Evolutionary conservation across 768 basidiomycete species (phyloP).

Genomic region (Kwoniella heveanensis): DNA sequence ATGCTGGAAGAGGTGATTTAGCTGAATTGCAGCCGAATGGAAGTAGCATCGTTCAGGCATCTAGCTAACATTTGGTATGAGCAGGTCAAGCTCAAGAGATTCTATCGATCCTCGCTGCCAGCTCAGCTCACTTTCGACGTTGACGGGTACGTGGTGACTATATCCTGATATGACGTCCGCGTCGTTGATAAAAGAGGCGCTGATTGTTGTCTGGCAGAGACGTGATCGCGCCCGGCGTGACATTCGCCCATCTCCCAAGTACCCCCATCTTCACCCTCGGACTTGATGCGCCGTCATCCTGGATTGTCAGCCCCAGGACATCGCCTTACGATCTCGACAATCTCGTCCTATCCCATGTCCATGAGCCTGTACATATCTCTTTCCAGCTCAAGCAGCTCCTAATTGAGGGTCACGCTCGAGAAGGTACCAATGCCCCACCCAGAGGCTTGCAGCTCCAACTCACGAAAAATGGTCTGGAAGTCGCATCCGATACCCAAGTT

Average conservation of each 20-base stretch:
- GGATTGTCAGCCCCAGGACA: slow-evolving; percentile 88
- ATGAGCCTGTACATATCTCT: slow-evolving; percentile 43
- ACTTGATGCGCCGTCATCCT: slow-evolving; percentile 85
- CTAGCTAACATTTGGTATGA: not conserved
- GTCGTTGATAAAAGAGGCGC: not conserved
- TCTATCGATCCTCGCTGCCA: slow-evolving; percentile 78
- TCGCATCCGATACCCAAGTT: slow-evolving; percentile 81
- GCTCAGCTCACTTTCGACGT: slow-evolving; percentile 67
- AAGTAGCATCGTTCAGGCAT: no score
- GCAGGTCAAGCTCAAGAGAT: slow-evolving; percentile 85
- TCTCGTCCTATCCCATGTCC: slow-evolving; percentile 77
- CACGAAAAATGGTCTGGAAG: slow-evolving; percentile 56
- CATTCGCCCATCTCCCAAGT: slow-evolving; percentile 72
- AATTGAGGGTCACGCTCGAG: slow-evolving; percentile 91
- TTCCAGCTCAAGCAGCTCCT: slow-evolving; percentile 90
- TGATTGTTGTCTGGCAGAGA: slow-evolving; percentile 56
- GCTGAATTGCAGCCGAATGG: not conserved
- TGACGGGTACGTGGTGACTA: slow-evolving; percentile 65
- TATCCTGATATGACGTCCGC: not conserved
- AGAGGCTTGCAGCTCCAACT: slow-evolving; percentile 91
- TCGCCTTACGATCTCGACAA: slow-evolving; percentile 94
- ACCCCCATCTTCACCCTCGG: slow-evolving; percentile 92
- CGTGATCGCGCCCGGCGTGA: slow-evolving; percentile 64
- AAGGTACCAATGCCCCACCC: slow-evolving; percentile 70
- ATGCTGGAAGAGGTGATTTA: slow-evolving; percentile 67